A percentile compares a stretch with the other conserved stretches of the same genome.
These are phyloP conservation scores for Leccinellum albellum DNA, from an alignment of 768 basidiomycete species.

Conservation along the genomic window DNA sequence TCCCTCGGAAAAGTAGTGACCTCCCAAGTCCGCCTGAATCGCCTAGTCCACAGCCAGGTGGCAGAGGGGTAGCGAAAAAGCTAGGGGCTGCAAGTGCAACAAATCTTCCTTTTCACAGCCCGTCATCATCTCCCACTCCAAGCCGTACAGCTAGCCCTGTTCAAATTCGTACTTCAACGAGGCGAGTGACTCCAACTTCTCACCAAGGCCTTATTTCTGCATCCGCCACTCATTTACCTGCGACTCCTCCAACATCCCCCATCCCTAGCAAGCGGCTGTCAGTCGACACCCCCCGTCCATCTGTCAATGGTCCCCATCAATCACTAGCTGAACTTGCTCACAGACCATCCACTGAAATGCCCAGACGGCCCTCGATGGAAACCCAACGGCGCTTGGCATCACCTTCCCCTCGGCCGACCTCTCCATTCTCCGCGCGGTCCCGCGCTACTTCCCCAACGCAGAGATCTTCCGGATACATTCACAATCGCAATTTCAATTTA, in stretches of 20 bases:
- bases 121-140: slow-evolving; percentile 38
- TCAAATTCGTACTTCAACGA: slow-evolving; percentile 39
- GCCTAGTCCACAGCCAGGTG: slow-evolving; percentile 42
- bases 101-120: slow-evolving; percentile 38
- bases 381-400: slow-evolving; percentile 24
- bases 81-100: slow-evolving; percentile 37
- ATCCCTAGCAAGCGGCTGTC: slow-evolving; percentile 28
- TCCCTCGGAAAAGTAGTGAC: slow-evolving; percentile 36
- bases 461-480: slow-evolving; percentile 39
- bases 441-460: slow-evolving; percentile 47
- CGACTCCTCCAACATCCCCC: slow-evolving; percentile 30
- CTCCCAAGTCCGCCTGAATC: slow-evolving; percentile 45
- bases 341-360: slow-evolving; percentile 28
- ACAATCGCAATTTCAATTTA: slow-evolving; percentile 54
- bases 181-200: slow-evolving; percentile 40
- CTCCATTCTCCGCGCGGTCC: slow-evolving; percentile 43
- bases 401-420: slow-evolving; percentile 38
- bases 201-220: slow-evolving; percentile 42
- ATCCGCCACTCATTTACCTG: slow-evolving; percentile 51
- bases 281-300: slow-evolving; percentile 19
- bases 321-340: slow-evolving; percentile 37
- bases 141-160: slow-evolving; percentile 40
- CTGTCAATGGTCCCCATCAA: slow-evolving; percentile 32
- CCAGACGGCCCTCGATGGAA: slow-evolving; percentile 21
- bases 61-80: slow-evolving; percentile 37